Evolutionary conservation across 2,329 filamentous ascomycete species (phyloP), one percentile per base, ranked within the genome.

Genomic region (Lojkania enalia): DNA sequence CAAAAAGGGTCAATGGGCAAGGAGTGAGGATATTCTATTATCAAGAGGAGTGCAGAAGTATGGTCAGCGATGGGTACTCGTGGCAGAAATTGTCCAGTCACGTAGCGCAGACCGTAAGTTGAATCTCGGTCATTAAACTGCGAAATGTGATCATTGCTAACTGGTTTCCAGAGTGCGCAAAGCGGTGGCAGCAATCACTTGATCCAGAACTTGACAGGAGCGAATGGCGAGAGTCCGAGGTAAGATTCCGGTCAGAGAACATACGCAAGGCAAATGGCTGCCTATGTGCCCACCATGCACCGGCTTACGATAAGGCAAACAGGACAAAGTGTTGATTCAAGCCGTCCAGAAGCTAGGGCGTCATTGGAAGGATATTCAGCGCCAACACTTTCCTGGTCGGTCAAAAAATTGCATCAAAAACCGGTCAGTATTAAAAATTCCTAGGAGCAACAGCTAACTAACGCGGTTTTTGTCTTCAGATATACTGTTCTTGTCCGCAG

Each of bases 181-280:
- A 76, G 49, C 61, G 73, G 32, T 76, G 73, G 73, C 71, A 73
- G 33, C 71, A 73, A 20, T 71, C 66, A 6, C 65, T 75, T 2
- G 70, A 74, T 47, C 73, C 73, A 3, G 61, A 65, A 15, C 55
- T 76, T 38, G 62, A 72, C 44, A 68, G 64, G 23, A 70, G 64
- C 35, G 65, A 70, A 44, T 72, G 70, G 69, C 58, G 55, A 7
- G 61, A 66, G 6, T 41, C 54, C n/a, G 69, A 73, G 44, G 69
- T 66, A 44, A 52, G 57, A 35, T 47, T 46, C 48, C 33, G 44
- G 35, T 42, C 41, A 48, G n/a, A 46, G 19, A n/a, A 9, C 35
- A 39, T 21, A 2, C n/a, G 27, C 18, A 35, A 29, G 33, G 40
- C 41, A 29, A 39, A 16, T 3, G 19, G 23, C 43, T 41, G 44